phyloP scores from a whole-genome alignment of 495 filamentous ascomycete species.

The Xylona heveae region DNA sequence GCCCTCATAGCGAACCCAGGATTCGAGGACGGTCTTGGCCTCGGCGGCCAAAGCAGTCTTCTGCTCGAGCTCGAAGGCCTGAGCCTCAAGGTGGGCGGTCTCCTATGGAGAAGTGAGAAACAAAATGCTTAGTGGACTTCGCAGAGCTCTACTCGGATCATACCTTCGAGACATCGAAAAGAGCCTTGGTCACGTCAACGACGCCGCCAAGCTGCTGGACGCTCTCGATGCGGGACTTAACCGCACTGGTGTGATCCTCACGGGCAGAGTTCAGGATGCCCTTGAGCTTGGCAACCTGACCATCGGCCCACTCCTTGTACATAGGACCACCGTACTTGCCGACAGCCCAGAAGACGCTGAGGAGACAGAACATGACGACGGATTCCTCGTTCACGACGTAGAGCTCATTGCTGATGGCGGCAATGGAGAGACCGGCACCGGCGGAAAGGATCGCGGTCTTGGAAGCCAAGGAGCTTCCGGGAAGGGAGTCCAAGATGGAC shows the following conservation, averaged over 20 bases:
- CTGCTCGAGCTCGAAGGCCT: conserved; percentile 95
- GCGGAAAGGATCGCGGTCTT: conserved; percentile 95
- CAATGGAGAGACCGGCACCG: conserved; percentile 70
- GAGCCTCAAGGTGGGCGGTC: conserved; percentile 83
- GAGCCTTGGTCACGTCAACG: conserved; percentile 84
- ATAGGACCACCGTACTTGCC: conserved; percentile 80
- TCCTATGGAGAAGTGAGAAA: conserved; percentile 45
- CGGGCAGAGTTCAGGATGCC: conserved; percentile 82
- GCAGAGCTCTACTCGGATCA: conserved; percentile 1
- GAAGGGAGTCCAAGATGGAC: conserved; percentile 77
- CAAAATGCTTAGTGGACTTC: background rate
- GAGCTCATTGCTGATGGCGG: conserved; percentile 97
- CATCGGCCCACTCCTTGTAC: conserved; percentile 82
- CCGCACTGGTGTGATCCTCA: conserved; percentile 83
- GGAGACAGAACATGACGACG: conserved; percentile 68
- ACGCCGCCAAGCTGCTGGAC: conserved; percentile 84
- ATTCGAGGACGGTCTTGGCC: conserved; percentile 89
- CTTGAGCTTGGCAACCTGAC: conserved; percentile 71
- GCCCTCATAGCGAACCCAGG: conserved; percentile 94
- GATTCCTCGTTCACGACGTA: conserved; percentile 98
- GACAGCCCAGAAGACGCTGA: conserved; percentile 74
- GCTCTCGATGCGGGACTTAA: conserved; percentile 78
- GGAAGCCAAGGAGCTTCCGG: conserved; percentile 65
- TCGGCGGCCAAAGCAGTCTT: conserved; percentile 70
- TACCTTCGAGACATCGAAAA: conserved; percentile 98